A percentile compares a stretch with the other conserved stretches of the same genome.
phyloP scores from a whole-genome alignment of 495 filamentous ascomycete genomes.

The Neurospora sp. region DNA sequence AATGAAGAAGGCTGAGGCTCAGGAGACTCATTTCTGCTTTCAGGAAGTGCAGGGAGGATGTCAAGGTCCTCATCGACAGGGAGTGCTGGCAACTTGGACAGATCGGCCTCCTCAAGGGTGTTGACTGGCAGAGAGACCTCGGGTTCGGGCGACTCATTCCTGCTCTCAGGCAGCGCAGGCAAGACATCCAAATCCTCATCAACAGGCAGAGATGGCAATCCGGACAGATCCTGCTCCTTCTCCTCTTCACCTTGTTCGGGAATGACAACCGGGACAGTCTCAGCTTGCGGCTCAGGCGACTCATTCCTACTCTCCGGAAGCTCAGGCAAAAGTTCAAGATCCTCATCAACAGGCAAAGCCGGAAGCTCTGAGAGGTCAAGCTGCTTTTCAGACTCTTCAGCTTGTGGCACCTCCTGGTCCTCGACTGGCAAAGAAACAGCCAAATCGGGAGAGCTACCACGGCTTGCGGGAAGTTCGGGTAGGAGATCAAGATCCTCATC shows the following conservation, averaged over 20 bases:
- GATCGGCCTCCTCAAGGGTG: background rate
- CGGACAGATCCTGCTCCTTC: conserved; percentile 5
- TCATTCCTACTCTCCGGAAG: conserved; percentile 7
- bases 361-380: background rate
- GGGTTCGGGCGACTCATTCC: background rate
- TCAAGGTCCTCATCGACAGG: background rate
- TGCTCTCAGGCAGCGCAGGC: conserved; percentile 1
- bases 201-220: background rate
- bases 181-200: background rate
- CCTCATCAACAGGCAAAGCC: background rate
- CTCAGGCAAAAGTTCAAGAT: conserved; percentile 2
- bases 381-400: background rate
- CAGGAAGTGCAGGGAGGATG: background rate
- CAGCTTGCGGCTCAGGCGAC: conserved; percentile 2
- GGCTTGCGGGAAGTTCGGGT: conserved; percentile 9
- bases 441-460: background rate
- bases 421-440: background rate
- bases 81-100: background rate
- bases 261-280: background rate
- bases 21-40: background rate
- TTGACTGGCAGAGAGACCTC: no score
- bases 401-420: background rate
- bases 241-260: background rate
- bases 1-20: background rate
- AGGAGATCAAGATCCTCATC: background rate